Evolutionary conservation across 768 basidiomycete genomes (phyloP).

Genomic region (Cystobasidium tubakii): DNA sequence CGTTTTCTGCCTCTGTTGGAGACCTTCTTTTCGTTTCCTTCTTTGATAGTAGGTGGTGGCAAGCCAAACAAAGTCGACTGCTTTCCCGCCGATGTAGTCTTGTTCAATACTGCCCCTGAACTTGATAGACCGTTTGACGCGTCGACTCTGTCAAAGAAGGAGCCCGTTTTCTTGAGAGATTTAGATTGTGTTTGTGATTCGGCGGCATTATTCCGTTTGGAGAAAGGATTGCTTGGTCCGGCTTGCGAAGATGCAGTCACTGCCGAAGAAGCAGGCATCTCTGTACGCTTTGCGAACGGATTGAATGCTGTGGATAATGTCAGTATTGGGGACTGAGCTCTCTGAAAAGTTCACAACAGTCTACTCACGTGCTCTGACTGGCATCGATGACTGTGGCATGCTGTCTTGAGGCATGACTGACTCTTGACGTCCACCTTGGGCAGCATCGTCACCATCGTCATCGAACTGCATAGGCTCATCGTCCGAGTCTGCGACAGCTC

Average conservation of each 20-base stretch:
- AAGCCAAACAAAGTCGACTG: constrained; percentile 42
- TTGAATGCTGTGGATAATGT: constrained; percentile 39
- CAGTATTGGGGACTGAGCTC: neutral
- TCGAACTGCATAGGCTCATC: constrained; percentile 35
- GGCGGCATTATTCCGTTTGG: constrained; percentile 38
- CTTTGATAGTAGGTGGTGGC: constrained; percentile 28
- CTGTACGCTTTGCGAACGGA: constrained; percentile 44
- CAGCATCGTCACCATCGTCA: constrained; percentile 15
- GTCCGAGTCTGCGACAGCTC: constrained; percentile 16
- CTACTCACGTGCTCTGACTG: constrained; percentile 10
- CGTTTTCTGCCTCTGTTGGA: constrained; percentile 41
- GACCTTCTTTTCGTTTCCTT: neutral
- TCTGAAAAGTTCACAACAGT: neutral
- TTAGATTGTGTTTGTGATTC: constrained; percentile 16
- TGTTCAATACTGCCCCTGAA: constrained; percentile 16
- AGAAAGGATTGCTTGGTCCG: constrained; percentile 39
- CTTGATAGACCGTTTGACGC: constrained; percentile 36
- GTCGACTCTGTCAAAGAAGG: constrained; percentile 46
- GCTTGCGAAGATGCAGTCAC: constrained; percentile 14
- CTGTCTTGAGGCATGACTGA: neutral
- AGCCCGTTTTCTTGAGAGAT: constrained; percentile 40
- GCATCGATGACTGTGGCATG: constrained; percentile 2
- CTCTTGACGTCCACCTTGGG: neutral
- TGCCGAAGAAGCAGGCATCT: neutral
- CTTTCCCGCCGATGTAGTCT: constrained; percentile 34